A percentile compares a stretch with the other conserved stretches of the same genome.
Conservation (phyloP, 306 rosid species). For the Sophora flavescens region DNA sequence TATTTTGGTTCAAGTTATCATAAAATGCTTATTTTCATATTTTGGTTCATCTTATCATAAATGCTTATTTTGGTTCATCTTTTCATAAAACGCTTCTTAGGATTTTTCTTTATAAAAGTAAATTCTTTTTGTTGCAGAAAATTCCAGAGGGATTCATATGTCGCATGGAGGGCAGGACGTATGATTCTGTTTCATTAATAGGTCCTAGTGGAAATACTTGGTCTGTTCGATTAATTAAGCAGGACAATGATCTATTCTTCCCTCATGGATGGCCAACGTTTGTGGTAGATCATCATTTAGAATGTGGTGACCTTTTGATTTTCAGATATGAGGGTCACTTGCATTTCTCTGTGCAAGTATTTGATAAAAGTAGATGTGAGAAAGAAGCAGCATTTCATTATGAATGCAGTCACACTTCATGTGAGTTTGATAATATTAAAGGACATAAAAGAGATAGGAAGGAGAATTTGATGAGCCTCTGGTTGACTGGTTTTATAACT, state of each 20-base stretch:
- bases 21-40: no score
- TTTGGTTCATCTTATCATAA: no score
- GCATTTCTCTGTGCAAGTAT: constrained; percentile 77
- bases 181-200: constrained; percentile 65
- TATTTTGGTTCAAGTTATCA: not conserved
- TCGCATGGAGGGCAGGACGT: constrained; percentile 67
- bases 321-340: constrained; percentile 82
- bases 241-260: constrained; percentile 65
- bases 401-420: constrained; percentile 61
- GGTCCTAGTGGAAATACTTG: constrained; percentile 88
- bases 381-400: constrained; percentile 82
- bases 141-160: constrained; percentile 67
- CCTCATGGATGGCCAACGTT: constrained; percentile 79
- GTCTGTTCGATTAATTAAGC: constrained; percentile 66
- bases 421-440: constrained; percentile 35
- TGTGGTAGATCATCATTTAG: constrained; percentile 72
- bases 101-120: constrained; percentile 6
- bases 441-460: constrained; percentile 52
- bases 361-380: constrained; percentile 84
- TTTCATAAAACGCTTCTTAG: not conserved
- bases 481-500: no score
- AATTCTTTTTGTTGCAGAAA: constrained; percentile 66
- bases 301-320: constrained; percentile 85
- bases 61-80: no score
- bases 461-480: no score